These are phyloP conservation scores for Mangifera indica DNA, from an alignment of 345 rosid species.

Conservation along the genomic window DNA sequence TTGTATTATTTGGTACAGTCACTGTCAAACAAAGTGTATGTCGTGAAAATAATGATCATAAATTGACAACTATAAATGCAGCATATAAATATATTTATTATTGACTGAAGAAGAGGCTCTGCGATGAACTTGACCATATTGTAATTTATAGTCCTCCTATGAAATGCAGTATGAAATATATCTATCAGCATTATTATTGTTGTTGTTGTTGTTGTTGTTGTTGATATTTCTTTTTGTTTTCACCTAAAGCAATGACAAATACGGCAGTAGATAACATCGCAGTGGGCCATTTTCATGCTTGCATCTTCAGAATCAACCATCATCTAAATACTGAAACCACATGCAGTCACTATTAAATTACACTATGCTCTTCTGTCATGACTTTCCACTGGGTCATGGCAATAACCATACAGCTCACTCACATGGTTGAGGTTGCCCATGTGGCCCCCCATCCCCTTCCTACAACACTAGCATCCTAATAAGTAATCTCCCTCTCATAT, in stretches of 20 bases:
- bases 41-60: background rate
- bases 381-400: conserved; percentile 34
- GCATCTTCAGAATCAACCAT: conserved; percentile 35
- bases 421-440: conserved; percentile 45
- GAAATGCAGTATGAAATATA: too few relatives aligned
- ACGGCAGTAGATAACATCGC: conserved; percentile 16
- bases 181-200: background rate
- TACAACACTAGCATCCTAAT: conserved; percentile 4
- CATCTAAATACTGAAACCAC: conserved; percentile 36
- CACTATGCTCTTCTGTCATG: conserved; percentile 40
- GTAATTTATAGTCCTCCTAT: background rate
- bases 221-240: background rate
- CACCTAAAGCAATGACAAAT: background rate
- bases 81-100: too few relatives aligned
- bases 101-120: background rate
- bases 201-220: background rate
- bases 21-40: background rate
- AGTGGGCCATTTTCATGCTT: conserved; percentile 34
- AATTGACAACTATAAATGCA: background rate
- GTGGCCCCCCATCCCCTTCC: conserved; percentile 32
- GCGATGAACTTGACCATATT: background rate
- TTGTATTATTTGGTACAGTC: background rate
- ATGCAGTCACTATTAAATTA: conserved; percentile 38
- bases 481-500: background rate
- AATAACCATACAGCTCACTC: conserved; percentile 60